Conservation (phyloP, 192 early-diverging fungal genomes). For the Geranomyces variabilis region DNA sequence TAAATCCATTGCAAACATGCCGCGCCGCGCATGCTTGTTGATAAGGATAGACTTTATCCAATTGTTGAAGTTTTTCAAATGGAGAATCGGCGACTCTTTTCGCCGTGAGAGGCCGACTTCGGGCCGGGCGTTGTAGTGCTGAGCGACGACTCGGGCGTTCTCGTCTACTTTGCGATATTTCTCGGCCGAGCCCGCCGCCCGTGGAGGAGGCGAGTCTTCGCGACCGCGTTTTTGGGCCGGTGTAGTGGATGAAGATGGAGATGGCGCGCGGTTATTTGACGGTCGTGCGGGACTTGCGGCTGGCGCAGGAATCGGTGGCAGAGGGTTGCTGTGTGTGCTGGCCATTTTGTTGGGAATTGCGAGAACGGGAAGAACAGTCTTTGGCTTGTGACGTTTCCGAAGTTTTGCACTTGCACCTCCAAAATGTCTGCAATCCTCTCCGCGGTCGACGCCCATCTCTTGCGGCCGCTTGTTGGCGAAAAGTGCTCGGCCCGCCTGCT, state of each 20-base stretch:
- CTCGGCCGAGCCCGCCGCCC: too few relatives aligned
- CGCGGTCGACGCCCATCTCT: constrained; percentile 1
- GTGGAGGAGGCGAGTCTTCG: too few relatives aligned
- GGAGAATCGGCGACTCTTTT: constrained; percentile 81
- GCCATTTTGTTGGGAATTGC: too few relatives aligned
- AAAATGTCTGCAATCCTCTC: not conserved
- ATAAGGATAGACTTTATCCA: constrained; percentile 95
- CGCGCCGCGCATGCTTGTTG: constrained; percentile 56
- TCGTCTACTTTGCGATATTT: not conserved
- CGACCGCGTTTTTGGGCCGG: too few relatives aligned
- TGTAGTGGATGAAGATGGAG: too few relatives aligned
- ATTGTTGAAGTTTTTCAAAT: constrained; percentile 93
- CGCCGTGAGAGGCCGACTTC: constrained; percentile 76
- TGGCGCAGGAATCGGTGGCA: too few relatives aligned
- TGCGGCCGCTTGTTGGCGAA: constrained; percentile 75
- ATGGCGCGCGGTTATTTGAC: too few relatives aligned
- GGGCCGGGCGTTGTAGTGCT: constrained; percentile 71
- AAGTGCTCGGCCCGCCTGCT: constrained; percentile 77
- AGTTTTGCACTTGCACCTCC: too few relatives aligned
- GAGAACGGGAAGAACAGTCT: too few relatives aligned
- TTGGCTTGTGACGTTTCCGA: too few relatives aligned
- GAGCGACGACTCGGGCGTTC: constrained; percentile 24
- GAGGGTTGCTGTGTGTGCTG: too few relatives aligned
- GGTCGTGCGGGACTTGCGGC: too few relatives aligned
- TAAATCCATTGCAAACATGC: constrained; percentile 75